Evolutionary conservation across 2,329 filamentous ascomycete species (phyloP).

Genomic region (Pseudocercospora ulei): DNA sequence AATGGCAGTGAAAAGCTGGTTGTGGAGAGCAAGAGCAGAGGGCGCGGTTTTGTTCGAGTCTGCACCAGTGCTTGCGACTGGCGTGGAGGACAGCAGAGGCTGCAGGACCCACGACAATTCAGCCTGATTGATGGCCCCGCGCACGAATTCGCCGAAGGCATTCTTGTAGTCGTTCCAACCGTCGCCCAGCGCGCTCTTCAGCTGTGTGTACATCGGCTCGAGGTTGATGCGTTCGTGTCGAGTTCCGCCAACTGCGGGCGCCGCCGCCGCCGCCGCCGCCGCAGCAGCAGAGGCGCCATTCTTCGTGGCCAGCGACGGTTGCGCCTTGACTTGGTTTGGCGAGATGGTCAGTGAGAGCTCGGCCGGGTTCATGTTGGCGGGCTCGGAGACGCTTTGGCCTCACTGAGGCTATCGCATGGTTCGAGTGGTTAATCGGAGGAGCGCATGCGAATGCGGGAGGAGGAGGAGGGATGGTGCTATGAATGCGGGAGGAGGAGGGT

Average conservation of each 20-base stretch:
- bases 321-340: constrained; percentile 25
- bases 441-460: constrained; percentile 6
- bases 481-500: constrained; percentile 5
- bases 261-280: not conserved
- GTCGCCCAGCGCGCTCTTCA: constrained; percentile 52
- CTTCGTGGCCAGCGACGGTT: constrained; percentile 35
- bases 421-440: constrained; percentile 8
- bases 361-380: constrained; percentile 32
- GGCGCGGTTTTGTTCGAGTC: constrained; percentile 19
- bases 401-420: constrained; percentile 17
- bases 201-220: constrained; percentile 52
- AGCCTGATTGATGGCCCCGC: constrained; percentile 50
- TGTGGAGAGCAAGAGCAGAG: constrained; percentile 47
- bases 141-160: constrained; percentile 48
- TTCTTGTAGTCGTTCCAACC: constrained; percentile 54
- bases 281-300: constrained; percentile 39
- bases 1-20: constrained; percentile 51
- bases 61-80: constrained; percentile 32
- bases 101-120: constrained; percentile 51
- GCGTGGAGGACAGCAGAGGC: constrained; percentile 46
- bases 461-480: constrained; percentile 5
- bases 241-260: constrained; percentile 29
- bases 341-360: constrained; percentile 25
- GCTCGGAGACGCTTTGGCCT: not conserved
- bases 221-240: constrained; percentile 53